Evolutionary conservation across 2,329 filamentous ascomycete genomes (phyloP), one percentile per base, ranked within the genome.

Genomic region (Fusarium agapanthi): DNA sequence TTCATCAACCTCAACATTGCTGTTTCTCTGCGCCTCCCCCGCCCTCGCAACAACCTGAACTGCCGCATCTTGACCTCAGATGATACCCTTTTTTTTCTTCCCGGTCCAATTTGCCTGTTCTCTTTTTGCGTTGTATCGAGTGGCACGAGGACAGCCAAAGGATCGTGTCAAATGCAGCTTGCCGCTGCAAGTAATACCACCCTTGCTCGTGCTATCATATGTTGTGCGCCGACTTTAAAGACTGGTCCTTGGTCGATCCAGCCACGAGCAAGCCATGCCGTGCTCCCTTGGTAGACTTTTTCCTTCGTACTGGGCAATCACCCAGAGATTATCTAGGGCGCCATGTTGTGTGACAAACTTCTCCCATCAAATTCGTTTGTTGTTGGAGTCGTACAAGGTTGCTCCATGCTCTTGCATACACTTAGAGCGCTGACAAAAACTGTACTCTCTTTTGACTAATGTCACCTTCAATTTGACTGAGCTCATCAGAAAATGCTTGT

Each of bases 121-220:
- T 53, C 61, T 35, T 60, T 59, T 30, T 48, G 37, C 43, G 75
- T 75, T 59, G 66, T 72, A 77, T 77, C 32, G 47, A 61, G 58
- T 66, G 67, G 73, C 75, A 76, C 73, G 75, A 70, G 75, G 74
- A 60, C 75, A 74, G 51, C 43, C 65, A 60, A 55, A 69, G 65
- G 37, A 69, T 69, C 54, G 45, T 68, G 72, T 69, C 56, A 65
- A 76, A 73, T 76, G 75, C 73, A 73, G 60, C 61, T 65, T 76
- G 62, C 75, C 75, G 75, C 75, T 77, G 75, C 75, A 71, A 67
- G 75, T 66, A 71, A 75, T 74, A 62, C 60, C 54, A 62, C 41
- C 63, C 75, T 57, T 70, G 58, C 24, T 67, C 32, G 40, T 50
- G 41, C 20, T 53, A 40, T 28, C 30, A n/a, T 45, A 37, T 67